Evolutionary conservation across 1,284 basidiomycete species (phyloP), one percentile per base, ranked within the genome.

Genomic region (Ustilago sp.): DNA sequence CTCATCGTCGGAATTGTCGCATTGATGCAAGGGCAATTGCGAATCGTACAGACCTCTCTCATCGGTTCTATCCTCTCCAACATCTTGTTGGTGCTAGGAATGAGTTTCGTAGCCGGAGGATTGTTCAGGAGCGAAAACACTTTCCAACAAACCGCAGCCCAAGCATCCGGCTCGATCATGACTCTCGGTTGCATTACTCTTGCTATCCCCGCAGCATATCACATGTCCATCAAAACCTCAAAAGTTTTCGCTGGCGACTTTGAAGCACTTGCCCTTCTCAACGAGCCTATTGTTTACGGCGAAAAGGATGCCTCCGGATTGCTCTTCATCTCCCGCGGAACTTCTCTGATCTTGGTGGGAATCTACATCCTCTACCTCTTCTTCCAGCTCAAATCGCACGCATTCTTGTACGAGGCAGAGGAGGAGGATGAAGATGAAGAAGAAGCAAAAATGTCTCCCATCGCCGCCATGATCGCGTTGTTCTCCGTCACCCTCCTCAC

Each of bases 151-250:
- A 86, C 84, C 1, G 81, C 84, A 7, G 84, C 84, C 28, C 84
- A 86, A 74, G 83, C 84, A 1, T 76, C 68, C 13, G 83, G 75
- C 47, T 81, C 79, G n/a, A 84, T 96, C 67, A 93, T 95, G 92
- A 94, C 93, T 4, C 88, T 96, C 39, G 90, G 94, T 7, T 93
- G 93, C 86, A 94, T 95, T 86, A 94, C 94, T 34, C 89, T 97
- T 47, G 92, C 95, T 72, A 92, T 97, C 66, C 94, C 94, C n/a
- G 94, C 94, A 36, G 94, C 94, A 0, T 95, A 94, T 83, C 89
- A 91, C 82, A 72, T 70, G 59, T 76, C 76, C 32, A 47, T 73
- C 38, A 75, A 66, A 28, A 50, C 59, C 7, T 31, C 77, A 76
- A 80, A 85, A 47, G 82, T 87, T 55, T 76, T 86, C 0, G 85